A percentile compares a stretch with the other conserved stretches of the same genome.
Conservation (phyloP, 257 asterid genomes). For the Salvia hispanica region DNA sequence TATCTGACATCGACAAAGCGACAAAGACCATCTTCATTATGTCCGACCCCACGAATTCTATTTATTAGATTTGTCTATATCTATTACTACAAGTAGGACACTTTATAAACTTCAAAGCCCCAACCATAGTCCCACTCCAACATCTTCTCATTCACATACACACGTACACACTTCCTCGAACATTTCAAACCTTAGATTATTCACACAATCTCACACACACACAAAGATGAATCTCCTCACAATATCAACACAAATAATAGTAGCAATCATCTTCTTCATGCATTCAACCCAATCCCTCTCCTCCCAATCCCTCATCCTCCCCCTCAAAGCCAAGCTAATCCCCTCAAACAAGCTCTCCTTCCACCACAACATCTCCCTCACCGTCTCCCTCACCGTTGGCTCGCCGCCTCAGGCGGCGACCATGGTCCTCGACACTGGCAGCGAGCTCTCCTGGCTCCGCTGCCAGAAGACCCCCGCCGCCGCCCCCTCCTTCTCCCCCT, state of each 20-base stretch:
- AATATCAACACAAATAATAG: conserved; percentile 18
- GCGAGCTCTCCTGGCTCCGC: conserved; percentile 86
- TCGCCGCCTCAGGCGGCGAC: conserved; percentile 76
- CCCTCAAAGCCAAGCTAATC: conserved; percentile 47
- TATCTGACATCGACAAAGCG: too few relatives aligned
- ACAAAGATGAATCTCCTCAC: conserved; percentile 35
- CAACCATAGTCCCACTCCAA: background rate
- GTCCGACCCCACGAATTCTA: too few relatives aligned
- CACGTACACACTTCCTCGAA: background rate
- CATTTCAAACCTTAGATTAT: background rate
- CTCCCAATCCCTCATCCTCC: conserved; percentile 36
- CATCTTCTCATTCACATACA: background rate
- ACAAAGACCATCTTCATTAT: too few relatives aligned
- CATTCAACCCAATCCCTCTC: conserved; percentile 37
- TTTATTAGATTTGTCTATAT: too few relatives aligned
- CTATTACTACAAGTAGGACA: too few relatives aligned
- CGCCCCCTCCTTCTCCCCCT: conserved; percentile 46
- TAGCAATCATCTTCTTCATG: conserved; percentile 19
- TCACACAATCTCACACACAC: background rate
- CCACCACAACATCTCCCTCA: conserved; percentile 71
- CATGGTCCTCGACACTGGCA: conserved; percentile 92
- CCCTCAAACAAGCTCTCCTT: conserved; percentile 58
- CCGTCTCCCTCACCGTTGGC: conserved; percentile 66
- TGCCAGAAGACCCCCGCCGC: conserved; percentile 49
- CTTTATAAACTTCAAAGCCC: background rate